Evolutionary conservation across 2,329 filamentous ascomycete genomes (phyloP).

Genomic region (Fusarium lateritium): DNA sequence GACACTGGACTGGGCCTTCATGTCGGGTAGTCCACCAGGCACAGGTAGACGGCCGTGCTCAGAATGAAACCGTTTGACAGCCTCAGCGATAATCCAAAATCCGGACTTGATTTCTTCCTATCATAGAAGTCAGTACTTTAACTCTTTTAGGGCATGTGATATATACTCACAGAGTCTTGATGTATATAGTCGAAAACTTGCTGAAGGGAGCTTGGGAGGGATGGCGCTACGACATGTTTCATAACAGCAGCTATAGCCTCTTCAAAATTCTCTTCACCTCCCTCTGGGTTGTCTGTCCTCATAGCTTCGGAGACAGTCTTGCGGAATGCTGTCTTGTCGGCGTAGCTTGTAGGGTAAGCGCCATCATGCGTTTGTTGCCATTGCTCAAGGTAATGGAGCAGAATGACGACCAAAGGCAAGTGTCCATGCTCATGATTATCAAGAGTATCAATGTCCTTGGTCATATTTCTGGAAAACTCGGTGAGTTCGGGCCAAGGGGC

Average conservation of each 20-base stretch:
- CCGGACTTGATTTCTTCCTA: constrained; percentile 66
- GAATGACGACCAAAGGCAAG: constrained; percentile 86
- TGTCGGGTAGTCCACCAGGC: constrained; percentile 91
- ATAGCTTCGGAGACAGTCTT: constrained; percentile 76
- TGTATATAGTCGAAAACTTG: constrained; percentile 82
- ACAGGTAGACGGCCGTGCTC: constrained; percentile 83
- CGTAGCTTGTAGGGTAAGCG: constrained; percentile 78
- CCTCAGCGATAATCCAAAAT: constrained; percentile 92
- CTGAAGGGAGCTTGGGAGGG: constrained; percentile 77
- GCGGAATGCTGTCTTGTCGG: constrained; percentile 89
- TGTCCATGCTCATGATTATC: constrained; percentile 90
- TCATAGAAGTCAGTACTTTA: constrained; percentile 13
- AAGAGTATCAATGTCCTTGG: constrained; percentile 77
- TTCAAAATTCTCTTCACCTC: constrained; percentile 96
- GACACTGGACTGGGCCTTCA: constrained; percentile 93
- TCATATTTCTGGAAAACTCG: constrained; percentile 76
- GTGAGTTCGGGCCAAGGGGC: constrained; percentile 88
- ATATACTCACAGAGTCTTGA: constrained; percentile 63
- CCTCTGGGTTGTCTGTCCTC: constrained; percentile 82
- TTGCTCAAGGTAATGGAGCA: constrained; percentile 84
- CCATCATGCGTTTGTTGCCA: constrained; percentile 84
- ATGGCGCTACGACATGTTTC: constrained; percentile 82
- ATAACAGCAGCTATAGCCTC: constrained; percentile 90
- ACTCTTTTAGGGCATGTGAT: background rate
- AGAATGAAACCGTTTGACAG: constrained; percentile 82